phyloP scores from a whole-genome alignment of 2,329 filamentous ascomycete species.

The Verticillium nonalfalfae region DNA sequence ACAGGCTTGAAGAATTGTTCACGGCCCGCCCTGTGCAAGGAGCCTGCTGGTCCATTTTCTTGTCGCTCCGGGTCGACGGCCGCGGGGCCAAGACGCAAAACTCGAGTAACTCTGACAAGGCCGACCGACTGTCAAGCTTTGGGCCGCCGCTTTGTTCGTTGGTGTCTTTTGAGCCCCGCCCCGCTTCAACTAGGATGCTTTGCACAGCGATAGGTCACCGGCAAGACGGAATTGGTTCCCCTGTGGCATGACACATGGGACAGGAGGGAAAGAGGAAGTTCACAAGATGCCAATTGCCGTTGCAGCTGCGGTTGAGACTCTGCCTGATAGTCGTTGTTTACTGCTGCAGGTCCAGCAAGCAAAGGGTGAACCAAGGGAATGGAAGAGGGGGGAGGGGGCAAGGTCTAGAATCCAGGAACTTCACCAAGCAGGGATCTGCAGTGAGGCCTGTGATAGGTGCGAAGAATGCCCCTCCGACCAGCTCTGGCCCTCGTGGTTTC shows the following conservation, averaged over 20 bases:
- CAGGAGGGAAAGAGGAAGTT: neutral
- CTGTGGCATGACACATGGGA: neutral
- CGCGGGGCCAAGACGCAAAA: neutral
- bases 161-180: neutral
- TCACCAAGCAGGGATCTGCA: neutral
- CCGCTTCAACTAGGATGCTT: neutral
- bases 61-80: neutral
- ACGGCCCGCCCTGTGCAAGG: slow-evolving; percentile 16
- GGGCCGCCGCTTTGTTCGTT: neutral
- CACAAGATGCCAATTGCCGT: neutral
- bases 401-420: neutral
- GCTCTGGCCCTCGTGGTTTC: neutral
- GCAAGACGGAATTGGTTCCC: neutral
- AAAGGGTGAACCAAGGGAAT: neutral
- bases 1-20: slow-evolving; percentile 8
- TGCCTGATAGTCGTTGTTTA: neutral
- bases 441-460: neutral
- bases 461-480: neutral
- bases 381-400: neutral
- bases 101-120: neutral
- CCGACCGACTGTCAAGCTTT: neutral
- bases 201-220: neutral
- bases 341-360: neutral
- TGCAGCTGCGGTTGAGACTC: neutral
- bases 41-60: slow-evolving; percentile 16